Percentiles rank a stretch among this genome's conserved stretches.
phyloP scores from a whole-genome alignment of 257 asterid genomes.

The Linderniella brevidens region DNA sequence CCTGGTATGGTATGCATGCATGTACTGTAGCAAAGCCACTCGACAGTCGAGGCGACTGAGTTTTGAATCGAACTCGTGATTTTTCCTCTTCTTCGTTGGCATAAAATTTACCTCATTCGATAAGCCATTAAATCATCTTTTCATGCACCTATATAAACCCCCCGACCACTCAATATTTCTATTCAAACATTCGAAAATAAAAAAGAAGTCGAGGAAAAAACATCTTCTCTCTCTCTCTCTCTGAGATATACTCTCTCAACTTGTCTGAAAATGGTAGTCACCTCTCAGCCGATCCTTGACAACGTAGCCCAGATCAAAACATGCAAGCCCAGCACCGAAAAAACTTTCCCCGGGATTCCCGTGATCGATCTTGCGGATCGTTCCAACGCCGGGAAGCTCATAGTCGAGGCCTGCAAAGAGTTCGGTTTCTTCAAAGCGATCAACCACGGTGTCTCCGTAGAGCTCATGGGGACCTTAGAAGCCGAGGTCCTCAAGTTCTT shows the following conservation, averaged over 20 bases:
- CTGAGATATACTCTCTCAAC: neutral
- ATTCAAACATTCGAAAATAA: too few species aligned
- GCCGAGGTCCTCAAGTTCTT: constrained; percentile 20
- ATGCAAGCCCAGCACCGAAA: constrained; percentile 17
- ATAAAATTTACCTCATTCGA: too few species aligned
- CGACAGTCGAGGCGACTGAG: too few species aligned
- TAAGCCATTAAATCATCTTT: too few species aligned
- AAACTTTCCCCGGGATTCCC: constrained; percentile 19
- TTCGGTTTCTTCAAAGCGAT: constrained; percentile 30
- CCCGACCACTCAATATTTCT: too few species aligned
- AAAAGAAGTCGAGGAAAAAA: too few species aligned
- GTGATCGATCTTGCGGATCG: constrained; percentile 15
- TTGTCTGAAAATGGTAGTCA: constrained; percentile 18
- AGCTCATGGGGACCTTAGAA: constrained; percentile 17
- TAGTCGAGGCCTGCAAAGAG: constrained; percentile 27
- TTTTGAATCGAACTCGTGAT: too few species aligned
- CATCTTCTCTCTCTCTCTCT: too few species aligned
- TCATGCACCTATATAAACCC: too few species aligned
- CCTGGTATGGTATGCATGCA: too few species aligned
- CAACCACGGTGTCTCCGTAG: constrained; percentile 25
- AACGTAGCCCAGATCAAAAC: constrained; percentile 11
- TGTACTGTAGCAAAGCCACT: too few species aligned
- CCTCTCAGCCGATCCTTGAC: constrained; percentile 10
- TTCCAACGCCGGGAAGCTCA: constrained; percentile 13
- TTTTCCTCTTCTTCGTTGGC: too few species aligned